Evolutionary conservation across 148 eudicot genomes (phyloP).

Genomic region (Rhododendron griersonianum): DNA sequence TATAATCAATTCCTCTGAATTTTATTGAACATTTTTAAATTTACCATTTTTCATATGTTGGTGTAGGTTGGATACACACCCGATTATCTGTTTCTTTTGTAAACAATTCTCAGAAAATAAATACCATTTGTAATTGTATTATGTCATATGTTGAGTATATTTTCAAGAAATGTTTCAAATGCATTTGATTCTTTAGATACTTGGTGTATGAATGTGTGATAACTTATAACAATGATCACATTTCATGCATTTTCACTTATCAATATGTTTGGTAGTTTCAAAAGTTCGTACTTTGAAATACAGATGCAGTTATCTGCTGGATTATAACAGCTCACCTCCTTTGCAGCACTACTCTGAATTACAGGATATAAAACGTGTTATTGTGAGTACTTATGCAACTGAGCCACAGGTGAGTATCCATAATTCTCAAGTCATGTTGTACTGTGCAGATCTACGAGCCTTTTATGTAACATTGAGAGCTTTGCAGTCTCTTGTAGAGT

Average conservation of each 20-base stretch:
- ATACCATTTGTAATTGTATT: neutral
- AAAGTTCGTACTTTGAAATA: neutral
- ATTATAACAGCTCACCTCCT: conserved; percentile 5
- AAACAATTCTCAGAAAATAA: conserved; percentile 31
- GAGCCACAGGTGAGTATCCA: too few species aligned
- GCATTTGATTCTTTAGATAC: neutral
- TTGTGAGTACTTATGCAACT: too few species aligned
- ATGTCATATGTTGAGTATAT: neutral
- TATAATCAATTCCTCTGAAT: neutral
- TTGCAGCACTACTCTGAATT: conserved; percentile 83
- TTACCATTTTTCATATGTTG: neutral
- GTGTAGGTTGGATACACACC: conserved; percentile 94
- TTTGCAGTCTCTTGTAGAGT: too few species aligned
- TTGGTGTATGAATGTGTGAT: neutral
- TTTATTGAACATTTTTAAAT: neutral
- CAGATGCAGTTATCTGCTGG: neutral
- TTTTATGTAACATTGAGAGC: too few species aligned
- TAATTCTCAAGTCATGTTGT: too few species aligned
- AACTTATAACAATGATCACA: neutral
- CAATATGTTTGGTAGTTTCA: neutral
- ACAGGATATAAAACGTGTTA: conserved; percentile 49
- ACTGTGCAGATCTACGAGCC: neutral
- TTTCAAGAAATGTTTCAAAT: neutral
- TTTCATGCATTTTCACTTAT: neutral
- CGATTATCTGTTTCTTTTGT: conserved; percentile 86